Base-by-base conservation (phyloP, 257 asterid genomes). In the Petunia axillaris region DNA sequence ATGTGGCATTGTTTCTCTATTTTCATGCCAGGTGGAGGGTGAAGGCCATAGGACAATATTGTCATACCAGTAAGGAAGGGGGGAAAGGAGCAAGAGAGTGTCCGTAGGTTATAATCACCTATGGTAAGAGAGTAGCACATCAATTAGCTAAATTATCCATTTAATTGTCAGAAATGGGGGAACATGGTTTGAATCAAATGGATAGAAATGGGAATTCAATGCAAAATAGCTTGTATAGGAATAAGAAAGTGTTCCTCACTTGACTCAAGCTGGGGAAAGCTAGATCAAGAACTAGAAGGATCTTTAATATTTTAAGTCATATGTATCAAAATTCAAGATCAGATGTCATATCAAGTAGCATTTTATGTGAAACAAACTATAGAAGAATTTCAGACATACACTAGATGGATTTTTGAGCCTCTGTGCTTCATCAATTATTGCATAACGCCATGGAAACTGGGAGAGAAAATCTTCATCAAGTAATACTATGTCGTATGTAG, bases 401-500 rank as follows among this genome's bases (percentile, higher is more conserved):
- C 97, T 93, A 82, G 91, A 87, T 80, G 98, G 90, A 83, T 92
- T 95, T 84, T 93, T 95, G 8, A 95, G 93, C 85, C 99, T 90
- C 83, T 95, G 98, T 66, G 99, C 99, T 89, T 95, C 99, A 81
- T 95, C 99, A 84, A 95, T 89, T 83, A 95, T 83, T 79, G 93
- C 89, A 85, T 91, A 92, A 85, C 88, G 90, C 99, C 99, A 95
- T 25, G 92, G 88, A 85, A 92, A 83, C 80, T 95, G 99, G 43
- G 93, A 90, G n/a, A 95, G 98, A 80, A 95, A 95, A 81, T 95
- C 95, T 84, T 91, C 92, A 89, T 95, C 98, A 75, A 93, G 87
- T 87, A 95, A 78, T 50, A 95, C 92, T 80, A 92, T 91, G 87
- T 95, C 97, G 78, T 92, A 95, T 60, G 99, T 93, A 57, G 99